Evolutionary conservation across 73 alveolate species (phyloP).

Genomic region (Tetrahymena borealis): DNA sequence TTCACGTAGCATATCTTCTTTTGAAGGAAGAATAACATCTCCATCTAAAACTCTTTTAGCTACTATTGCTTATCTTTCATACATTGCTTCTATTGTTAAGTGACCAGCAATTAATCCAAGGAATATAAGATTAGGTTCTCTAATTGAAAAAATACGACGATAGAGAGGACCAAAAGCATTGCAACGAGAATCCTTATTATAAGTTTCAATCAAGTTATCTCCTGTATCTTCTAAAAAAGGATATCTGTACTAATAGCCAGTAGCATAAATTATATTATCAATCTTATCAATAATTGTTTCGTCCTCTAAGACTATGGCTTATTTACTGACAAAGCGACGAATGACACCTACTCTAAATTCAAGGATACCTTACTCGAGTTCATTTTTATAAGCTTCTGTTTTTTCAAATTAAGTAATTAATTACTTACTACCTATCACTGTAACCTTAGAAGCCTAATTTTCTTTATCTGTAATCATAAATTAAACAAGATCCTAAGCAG

Average conservation of each 20-base stretch:
- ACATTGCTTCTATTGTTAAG: background rate
- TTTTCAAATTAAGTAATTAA: background rate
- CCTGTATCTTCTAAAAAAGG: background rate
- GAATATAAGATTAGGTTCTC: background rate
- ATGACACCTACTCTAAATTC: background rate
- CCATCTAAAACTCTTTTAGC: background rate
- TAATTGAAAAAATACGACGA: background rate
- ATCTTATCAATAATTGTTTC: background rate
- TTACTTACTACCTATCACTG: background rate
- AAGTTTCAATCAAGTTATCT: background rate
- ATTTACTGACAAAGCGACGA: background rate
- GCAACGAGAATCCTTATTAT: background rate
- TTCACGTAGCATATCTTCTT: background rate
- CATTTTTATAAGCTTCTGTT: background rate
- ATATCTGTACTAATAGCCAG: background rate
- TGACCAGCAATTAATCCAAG: background rate
- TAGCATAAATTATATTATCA: background rate
- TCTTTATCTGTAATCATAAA: background rate
- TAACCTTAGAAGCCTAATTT: background rate
- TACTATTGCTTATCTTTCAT: background rate
- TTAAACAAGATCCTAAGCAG: background rate
- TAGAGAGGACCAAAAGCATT: background rate
- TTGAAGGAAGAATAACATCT: background rate
- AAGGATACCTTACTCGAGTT: background rate
- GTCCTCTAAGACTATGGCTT: background rate